Conservation (phyloP, 345 rosid species). For the Tarenaya hassleriana region DNA sequence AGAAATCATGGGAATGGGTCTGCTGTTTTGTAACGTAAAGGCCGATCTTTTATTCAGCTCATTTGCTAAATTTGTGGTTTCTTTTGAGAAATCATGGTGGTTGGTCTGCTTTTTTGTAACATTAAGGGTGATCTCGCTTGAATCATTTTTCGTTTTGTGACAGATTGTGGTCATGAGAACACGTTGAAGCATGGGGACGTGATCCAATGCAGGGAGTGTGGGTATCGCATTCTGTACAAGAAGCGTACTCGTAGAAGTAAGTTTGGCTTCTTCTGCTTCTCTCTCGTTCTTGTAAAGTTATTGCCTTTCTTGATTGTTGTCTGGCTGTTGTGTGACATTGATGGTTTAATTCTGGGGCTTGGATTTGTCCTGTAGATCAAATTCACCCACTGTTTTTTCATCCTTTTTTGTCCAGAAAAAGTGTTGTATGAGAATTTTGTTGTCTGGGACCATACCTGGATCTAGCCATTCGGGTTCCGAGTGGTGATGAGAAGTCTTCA, state of each 20-base stretch:
- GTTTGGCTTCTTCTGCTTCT: neutral
- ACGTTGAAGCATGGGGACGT: conserved; percentile 74
- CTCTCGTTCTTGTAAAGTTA: neutral
- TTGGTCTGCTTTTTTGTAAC: conserved; percentile 16
- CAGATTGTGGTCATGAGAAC: conserved; percentile 81
- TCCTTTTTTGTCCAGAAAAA: neutral
- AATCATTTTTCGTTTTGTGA: conserved; percentile 1
- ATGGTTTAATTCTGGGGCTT: neutral
- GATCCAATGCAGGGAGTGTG: conserved; percentile 92
- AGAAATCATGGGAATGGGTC: conserved; percentile 1
- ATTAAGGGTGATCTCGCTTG: conserved; percentile 11
- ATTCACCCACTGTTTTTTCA: neutral
- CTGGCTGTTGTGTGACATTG: neutral
- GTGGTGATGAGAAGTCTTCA: neutral
- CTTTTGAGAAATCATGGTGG: neutral
- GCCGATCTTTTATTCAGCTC: neutral
- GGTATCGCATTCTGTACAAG: conserved; percentile 86
- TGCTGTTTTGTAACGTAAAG: conserved; percentile 14
- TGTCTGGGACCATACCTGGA: too few relatives aligned
- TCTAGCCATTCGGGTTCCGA: neutral
- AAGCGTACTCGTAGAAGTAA: conserved; percentile 89
- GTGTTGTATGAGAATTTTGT: neutral
- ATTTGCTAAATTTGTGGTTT: neutral
- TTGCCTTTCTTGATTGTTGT: conserved; percentile 14
- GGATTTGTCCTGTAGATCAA: neutral